Conservation (phyloP, 2,329 filamentous ascomycete species). For the Zymoseptoria brevis region DNA sequence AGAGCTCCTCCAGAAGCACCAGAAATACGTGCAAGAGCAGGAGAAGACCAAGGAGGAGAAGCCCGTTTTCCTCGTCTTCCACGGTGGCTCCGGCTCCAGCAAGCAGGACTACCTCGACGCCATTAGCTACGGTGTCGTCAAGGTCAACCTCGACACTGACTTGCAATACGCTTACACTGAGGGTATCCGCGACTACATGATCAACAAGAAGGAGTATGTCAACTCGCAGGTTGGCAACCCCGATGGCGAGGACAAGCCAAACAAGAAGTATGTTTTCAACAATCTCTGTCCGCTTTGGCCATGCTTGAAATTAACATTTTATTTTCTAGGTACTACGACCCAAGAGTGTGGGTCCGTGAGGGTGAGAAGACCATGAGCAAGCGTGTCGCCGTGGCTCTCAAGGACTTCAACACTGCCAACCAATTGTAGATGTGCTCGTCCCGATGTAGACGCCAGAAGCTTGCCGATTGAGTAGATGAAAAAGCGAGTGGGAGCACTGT, state of each 20-base stretch:
- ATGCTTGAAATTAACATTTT: background rate
- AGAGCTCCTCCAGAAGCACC: conserved; percentile 93
- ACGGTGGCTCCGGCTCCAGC: conserved; percentile 86
- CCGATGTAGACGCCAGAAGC: background rate
- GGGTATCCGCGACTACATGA: conserved; percentile 90
- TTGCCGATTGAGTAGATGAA: background rate
- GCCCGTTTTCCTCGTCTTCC: conserved; percentile 99
- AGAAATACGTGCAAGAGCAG: conserved; percentile 80
- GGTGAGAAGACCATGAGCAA: conserved; percentile 94
- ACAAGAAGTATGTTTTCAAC: conserved; percentile 66
- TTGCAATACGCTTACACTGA: conserved; percentile 89
- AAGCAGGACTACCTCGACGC: conserved; percentile 87
- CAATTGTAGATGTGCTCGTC: conserved; percentile 52
- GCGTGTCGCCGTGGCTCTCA: conserved; percentile 71
- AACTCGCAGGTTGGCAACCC: conserved; percentile 84
- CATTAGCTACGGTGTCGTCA: conserved; percentile 90
- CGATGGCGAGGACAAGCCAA: conserved; percentile 92
- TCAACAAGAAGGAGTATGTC: conserved; percentile 93
- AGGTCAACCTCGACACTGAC: conserved; percentile 99
- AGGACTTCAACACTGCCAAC: conserved; percentile 82
- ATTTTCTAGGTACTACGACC: conserved; percentile 46
- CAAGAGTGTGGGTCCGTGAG: conserved; percentile 90
- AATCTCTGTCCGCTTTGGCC: too few species aligned
- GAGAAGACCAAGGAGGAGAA: conserved; percentile 64
- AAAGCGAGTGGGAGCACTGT: background rate